Evolutionary conservation across 2,329 filamentous ascomycete genomes (phyloP), one percentile per base, ranked within the genome.

Genomic region (Sporothrix humicola): DNA sequence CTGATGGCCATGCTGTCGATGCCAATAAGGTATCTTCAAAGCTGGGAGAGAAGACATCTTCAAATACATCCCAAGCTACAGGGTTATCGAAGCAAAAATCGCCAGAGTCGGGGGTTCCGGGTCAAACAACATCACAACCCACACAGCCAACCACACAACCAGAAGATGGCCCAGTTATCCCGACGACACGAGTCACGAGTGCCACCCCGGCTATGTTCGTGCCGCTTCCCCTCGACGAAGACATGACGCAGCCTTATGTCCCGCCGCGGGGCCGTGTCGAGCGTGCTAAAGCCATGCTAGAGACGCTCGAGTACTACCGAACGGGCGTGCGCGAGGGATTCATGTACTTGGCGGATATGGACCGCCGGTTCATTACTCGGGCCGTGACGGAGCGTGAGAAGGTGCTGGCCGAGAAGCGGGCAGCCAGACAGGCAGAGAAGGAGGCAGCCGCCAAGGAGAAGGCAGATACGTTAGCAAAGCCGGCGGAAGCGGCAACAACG

Each of bases 201-300:
- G 76, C 79, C 9, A 75, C 77, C 1, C 79, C 80, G 0, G 78
- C 78, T 54, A 80, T 81, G 26, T 82, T 83, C 69, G 79, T 82
- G 1, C 82, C 82, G 26, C 66, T 69, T 9, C 8, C 8, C 0
- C 72, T 82, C 37, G 77, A 75, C 17, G 73, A 78, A 5, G 80
- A 81, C 72, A 76, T 82, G 20, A 77, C 79, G 44, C 73, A 78
- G 69, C 78, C 79, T 1, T 75, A 77, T 42, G 72, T 76, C 1
- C 50, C 72, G n/a, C 79, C 79, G 2, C 77, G 77, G 17, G 76
- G 78, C 72, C 75, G 79, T 6, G 65, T 79, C 52, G 79, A 80
- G 46, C 79, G 78, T 2, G 76, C 82, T 17, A 75, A 79, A 72
- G 70, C 74, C 44, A 79, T 80, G 58, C 74, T 81, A 12, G 73